These are phyloP conservation scores for Leccinum truebloodii DNA, from an alignment of 768 basidiomycete genomes.

Conservation along the genomic window DNA sequence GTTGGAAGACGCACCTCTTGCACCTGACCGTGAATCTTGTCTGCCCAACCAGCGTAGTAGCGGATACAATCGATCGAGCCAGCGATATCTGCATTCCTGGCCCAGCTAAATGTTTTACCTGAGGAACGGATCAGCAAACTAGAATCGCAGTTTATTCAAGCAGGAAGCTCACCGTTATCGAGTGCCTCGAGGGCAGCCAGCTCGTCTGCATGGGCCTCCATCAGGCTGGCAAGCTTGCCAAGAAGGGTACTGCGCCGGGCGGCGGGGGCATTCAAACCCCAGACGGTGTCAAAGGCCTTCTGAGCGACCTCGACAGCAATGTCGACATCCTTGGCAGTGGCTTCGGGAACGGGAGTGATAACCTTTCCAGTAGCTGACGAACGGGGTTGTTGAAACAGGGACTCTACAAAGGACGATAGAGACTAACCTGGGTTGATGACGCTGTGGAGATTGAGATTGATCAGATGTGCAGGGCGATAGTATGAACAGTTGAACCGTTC, in stretches of 20 bases:
- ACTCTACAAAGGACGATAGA: background rate
- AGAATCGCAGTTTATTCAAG: background rate
- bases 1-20: slow-evolving; percentile 48
- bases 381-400: background rate
- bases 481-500: slow-evolving; percentile 24
- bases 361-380: slow-evolving; percentile 60
- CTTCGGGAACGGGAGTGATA: slow-evolving; percentile 56
- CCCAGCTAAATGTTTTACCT: slow-evolving; percentile 57
- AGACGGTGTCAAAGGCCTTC: slow-evolving; percentile 58
- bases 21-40: slow-evolving; percentile 77
- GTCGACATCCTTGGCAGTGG: slow-evolving; percentile 71
- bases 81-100: slow-evolving; percentile 50
- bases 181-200: slow-evolving; percentile 74
- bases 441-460: background rate
- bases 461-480: background rate
- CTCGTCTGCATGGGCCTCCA: slow-evolving; percentile 62
- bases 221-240: slow-evolving; percentile 59
- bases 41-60: slow-evolving; percentile 91
- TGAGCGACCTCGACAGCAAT: slow-evolving; percentile 68
- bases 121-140: background rate
- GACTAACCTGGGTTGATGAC: slow-evolving; percentile 39
- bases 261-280: slow-evolving; percentile 67
- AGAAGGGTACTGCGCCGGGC: slow-evolving; percentile 54
- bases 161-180: slow-evolving; percentile 51
- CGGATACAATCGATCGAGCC: slow-evolving; percentile 42